Conservation (phyloP, 495 filamentous ascomycete genomes). For the Aspergillus ellipticus region DNA sequence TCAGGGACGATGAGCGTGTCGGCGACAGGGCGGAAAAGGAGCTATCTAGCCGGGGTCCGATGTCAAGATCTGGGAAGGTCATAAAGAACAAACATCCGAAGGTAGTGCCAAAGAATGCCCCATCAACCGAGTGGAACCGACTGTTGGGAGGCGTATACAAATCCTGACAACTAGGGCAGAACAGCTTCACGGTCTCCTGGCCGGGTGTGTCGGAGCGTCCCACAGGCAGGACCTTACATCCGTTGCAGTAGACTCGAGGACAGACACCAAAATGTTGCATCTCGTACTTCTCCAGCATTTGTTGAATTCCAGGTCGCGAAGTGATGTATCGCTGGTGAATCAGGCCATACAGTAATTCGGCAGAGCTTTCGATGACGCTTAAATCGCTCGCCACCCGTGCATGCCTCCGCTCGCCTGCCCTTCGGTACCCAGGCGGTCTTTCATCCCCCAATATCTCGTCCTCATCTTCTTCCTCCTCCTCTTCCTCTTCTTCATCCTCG, state of each 20-base stretch:
- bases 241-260: constrained; percentile 83
- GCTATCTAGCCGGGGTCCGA: constrained; percentile 42
- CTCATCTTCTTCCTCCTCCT: constrained; percentile 77
- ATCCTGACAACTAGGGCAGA: constrained; percentile 94
- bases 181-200: constrained; percentile 96
- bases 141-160: constrained; percentile 97
- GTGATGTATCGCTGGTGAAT: constrained; percentile 99
- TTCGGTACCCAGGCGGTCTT: constrained; percentile 53
- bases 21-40: constrained; percentile 15
- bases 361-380: constrained; percentile 92
- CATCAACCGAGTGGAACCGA: constrained; percentile 95
- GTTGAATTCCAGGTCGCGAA: constrained; percentile 92
- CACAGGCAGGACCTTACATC: constrained; percentile 84
- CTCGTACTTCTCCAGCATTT: constrained; percentile 99
- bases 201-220: constrained; percentile 91
- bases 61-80: constrained; percentile 93
- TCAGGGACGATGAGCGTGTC: constrained; percentile 35
- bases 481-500: constrained; percentile 75
- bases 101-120: constrained; percentile 96
- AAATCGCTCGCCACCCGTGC: constrained; percentile 85
- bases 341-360: constrained; percentile 93
- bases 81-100: constrained; percentile 95
- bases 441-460: constrained; percentile 69
- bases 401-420: constrained; percentile 67
- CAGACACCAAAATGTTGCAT: constrained; percentile 91